Percentiles rank a stretch among this genome's conserved stretches.
Conservation (phyloP, 1,284 basidiomycete genomes). For the Takashimella koratensis region DNA sequence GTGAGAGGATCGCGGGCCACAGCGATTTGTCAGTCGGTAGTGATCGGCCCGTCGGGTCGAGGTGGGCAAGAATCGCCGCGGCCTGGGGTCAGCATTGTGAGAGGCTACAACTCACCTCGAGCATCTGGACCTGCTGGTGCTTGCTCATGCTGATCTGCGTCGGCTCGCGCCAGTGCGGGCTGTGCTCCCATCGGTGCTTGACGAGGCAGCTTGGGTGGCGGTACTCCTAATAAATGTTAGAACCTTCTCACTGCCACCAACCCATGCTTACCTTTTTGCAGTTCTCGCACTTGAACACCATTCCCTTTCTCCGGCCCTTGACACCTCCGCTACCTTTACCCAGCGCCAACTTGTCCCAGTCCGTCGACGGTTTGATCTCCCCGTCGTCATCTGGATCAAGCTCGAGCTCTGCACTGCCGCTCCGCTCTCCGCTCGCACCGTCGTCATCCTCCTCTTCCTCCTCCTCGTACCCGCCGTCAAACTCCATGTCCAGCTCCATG, state of each 20-base stretch:
- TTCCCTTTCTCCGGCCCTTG: constrained; percentile 63
- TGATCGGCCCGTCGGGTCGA: constrained; percentile 65
- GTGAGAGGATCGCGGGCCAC: constrained; percentile 56
- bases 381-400: constrained; percentile 34
- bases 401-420: constrained; percentile 29
- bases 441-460: constrained; percentile 26
- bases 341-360: constrained; percentile 39
- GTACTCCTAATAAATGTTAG: constrained; percentile 62
- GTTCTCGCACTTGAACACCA: constrained; percentile 86
- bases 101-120: constrained; percentile 62
- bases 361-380: constrained; percentile 8
- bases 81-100: constrained; percentile 55
- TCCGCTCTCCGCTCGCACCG: constrained; percentile 15
- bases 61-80: constrained; percentile 86
- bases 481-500: constrained; percentile 47
- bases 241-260: background rate
- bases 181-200: constrained; percentile 97
- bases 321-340: constrained; percentile 48
- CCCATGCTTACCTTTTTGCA: constrained; percentile 68
- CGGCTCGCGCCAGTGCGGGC: constrained; percentile 93
- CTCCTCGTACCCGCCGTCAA: constrained; percentile 35
- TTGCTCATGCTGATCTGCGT: constrained; percentile 91
- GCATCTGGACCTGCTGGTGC: constrained; percentile 95
- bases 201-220: constrained; percentile 90
- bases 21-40: constrained; percentile 88